Evolutionary conservation across 2,329 filamentous ascomycete genomes (phyloP), one percentile per base, ranked within the genome.

Genomic region (Helotiales sp.): DNA sequence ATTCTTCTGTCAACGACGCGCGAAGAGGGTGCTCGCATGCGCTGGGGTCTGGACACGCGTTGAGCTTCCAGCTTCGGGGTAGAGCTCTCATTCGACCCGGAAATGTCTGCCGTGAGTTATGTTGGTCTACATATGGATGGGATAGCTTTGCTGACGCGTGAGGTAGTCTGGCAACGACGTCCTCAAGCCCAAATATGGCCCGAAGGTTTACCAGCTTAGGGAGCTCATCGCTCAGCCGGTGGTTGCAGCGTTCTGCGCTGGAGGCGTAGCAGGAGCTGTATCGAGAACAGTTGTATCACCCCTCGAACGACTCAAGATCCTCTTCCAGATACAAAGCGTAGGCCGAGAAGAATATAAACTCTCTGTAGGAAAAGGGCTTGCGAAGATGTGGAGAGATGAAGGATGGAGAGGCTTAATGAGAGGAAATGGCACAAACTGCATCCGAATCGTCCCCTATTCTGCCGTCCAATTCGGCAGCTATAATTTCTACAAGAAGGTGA

Each of bases 391-490:
- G 87, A 87, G 81, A 67, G 95, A 99, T 72, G 95, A 99, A 75
- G 95, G 95, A 54, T 98, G 93, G 91, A 87, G 86, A 73, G 95
- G 95, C 0, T 96, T 98, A 75, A 96, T 99, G 93, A 86, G 92
- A 65, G 95, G 95, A 52, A 99, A 99, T 73, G 95, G 95, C 63
- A 97, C 93, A 60, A 99, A 99, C 75, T 99, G 95, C 80, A 91
- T 99, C 69, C 90, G 95, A 61, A 99, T 99, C 66, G 91, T 99
- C 52, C 95, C 95, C 4, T 99, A 99, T 74, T 98, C 93, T 50
- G 95, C 95, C 10, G 95, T 98, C 38, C 95, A 99, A 71, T 99
- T 99, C 74, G 93, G 93, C 66, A 96, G 92, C 71, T 99, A 98
- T 79, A 98, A 96, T 73, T 86, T 98, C 66, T 99, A 99, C 77